These are phyloP conservation scores for Penicillium olsonii DNA, from an alignment of 2,329 filamentous ascomycete genomes.

Conservation along the genomic window DNA sequence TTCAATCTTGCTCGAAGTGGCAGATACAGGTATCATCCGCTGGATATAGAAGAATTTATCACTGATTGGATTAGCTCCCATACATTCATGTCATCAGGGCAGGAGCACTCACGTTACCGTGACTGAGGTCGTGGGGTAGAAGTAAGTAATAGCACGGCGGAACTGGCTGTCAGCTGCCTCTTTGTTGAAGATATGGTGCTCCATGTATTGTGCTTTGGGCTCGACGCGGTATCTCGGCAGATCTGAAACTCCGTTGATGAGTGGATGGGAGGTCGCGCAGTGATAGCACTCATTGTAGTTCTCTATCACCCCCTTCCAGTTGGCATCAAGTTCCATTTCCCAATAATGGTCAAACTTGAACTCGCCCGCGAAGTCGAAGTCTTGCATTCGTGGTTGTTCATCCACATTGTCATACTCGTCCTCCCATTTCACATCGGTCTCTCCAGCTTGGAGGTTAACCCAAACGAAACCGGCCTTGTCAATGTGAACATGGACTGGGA, in stretches of 20 bases:
- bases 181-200: conserved; percentile 52
- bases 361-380: conserved; percentile 24
- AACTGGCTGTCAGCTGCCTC: conserved; percentile 52
- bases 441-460: conserved; percentile 25
- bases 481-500: conserved; percentile 23
- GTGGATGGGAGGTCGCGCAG: conserved; percentile 27
- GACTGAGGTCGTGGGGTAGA: conserved; percentile 31
- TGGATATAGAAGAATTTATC: conserved; percentile 64
- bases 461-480: conserved; percentile 27
- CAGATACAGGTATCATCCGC: conserved; percentile 58
- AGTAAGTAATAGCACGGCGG: conserved; percentile 33
- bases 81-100: background rate
- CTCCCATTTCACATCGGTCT: conserved; percentile 21
- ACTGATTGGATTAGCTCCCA: conserved; percentile 16
- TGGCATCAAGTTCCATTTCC: conserved; percentile 27
- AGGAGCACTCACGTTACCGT: conserved; percentile 33
- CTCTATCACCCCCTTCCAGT: conserved; percentile 27
- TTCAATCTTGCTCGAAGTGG: conserved; percentile 55
- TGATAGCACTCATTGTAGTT: conserved; percentile 33
- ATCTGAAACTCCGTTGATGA: conserved; percentile 49
- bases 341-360: conserved; percentile 27
- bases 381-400: conserved; percentile 23
- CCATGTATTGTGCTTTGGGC: conserved; percentile 52
- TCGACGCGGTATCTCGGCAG: conserved; percentile 57
- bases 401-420: conserved; percentile 21